Evolutionary conservation across 2,329 filamentous ascomycete species (phyloP), one percentile per base, ranked within the genome.

Genomic region (Uncinocarpus reesii): DNA sequence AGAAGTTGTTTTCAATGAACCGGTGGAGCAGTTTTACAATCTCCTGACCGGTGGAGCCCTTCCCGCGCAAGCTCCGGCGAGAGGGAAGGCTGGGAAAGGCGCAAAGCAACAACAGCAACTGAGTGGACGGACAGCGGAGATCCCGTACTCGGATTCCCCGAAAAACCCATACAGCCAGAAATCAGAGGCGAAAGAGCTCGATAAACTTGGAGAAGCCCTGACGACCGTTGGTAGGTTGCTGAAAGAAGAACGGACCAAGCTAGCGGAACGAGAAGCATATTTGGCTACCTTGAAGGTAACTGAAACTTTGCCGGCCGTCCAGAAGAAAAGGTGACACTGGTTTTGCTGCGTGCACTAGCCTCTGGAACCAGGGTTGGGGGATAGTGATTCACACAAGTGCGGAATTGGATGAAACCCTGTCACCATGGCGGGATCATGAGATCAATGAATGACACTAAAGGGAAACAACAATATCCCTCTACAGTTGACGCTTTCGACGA

Each of bases 1-100:
- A 65, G 88, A 95, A 61, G 84, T 96, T 55, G 78, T 96, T 42
- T 98, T 98, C 75, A 96, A 95, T 69, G 92, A 98, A 66, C 92
- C 92, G 0, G 92, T 88, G 58, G 86, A 95, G 65, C 79, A 84
- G 38, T 90, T 98, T 61, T 95, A 86, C 68, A 86, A 94, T 53
- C 74, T 86, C 23, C 73, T 98, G 52, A 96, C 88, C 1, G 75
- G 77, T 4, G 86, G 86, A 52, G 79, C 81, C 21, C 48, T 52
- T 2, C 40, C 58, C n/a, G 51, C 52, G 3, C 57, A 57, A 35
- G 78, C 77, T 52, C 56, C 58, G 51, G 56, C 59, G 15, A 75
- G 75, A 47, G 77, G 77, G 35, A 79, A 78, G 56, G 77, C 77
- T 32, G 75, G 76, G 23, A 79, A 81, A 56, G 72, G 71, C 56